Percentiles rank a stretch among this genome's conserved stretches.
phyloP scores from a whole-genome alignment of 345 rosid genomes.

The Bretschneidera sinensis region DNA sequence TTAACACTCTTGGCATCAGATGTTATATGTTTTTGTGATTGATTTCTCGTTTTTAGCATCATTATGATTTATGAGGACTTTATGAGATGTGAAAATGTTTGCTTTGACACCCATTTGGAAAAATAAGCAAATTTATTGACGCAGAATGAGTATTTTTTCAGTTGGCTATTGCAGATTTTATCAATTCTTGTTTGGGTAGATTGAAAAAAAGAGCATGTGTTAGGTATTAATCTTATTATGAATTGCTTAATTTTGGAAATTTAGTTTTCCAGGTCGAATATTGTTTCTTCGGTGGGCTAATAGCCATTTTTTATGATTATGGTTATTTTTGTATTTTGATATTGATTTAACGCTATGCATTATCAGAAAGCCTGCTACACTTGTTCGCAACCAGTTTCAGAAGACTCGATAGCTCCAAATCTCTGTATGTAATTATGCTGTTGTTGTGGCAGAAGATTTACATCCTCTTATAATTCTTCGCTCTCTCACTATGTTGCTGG shows the following conservation, averaged over 20 bases:
- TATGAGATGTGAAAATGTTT: too few species aligned
- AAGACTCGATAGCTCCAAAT: constrained; percentile 69
- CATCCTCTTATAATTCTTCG: constrained; percentile 1
- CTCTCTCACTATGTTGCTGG: constrained; percentile 10
- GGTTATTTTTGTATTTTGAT: constrained; percentile 12
- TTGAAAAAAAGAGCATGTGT: too few species aligned
- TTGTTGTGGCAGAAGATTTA: constrained; percentile 4
- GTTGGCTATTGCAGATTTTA: too few species aligned
- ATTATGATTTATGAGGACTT: too few species aligned
- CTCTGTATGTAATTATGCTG: constrained; percentile 52
- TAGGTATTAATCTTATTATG: background rate
- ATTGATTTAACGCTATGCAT: constrained; percentile 18
- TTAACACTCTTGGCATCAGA: too few species aligned
- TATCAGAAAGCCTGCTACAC: constrained; percentile 75
- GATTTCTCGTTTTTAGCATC: too few species aligned
- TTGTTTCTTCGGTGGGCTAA: background rate
- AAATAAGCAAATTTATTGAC: too few species aligned
- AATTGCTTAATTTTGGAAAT: background rate
- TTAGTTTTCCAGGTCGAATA: background rate
- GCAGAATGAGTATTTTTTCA: too few species aligned
- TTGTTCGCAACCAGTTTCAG: constrained; percentile 62
- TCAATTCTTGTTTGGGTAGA: background rate
- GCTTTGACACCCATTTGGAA: too few species aligned
- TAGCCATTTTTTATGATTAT: background rate
- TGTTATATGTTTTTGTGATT: too few species aligned